Evolutionary conservation across 2,329 filamentous ascomycete species (phyloP).

Genomic region (Cercospora beticola): DNA sequence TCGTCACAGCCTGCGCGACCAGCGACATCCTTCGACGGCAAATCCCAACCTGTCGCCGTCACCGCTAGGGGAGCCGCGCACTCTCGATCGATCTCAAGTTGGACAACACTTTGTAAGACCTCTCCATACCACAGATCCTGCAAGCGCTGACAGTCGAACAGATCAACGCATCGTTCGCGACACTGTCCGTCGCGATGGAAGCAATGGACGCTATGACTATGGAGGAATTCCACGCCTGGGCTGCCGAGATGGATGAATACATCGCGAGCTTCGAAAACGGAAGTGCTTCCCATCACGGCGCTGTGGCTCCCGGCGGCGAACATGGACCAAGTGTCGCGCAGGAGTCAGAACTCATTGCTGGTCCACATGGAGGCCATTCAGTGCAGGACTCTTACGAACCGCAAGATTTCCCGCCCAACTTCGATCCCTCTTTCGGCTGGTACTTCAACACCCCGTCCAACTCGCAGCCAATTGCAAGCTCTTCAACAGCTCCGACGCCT

Average conservation of each 20-base stretch:
- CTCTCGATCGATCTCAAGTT: neutral
- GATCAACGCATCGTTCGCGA: neutral
- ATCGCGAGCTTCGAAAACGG: neutral
- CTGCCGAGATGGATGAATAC: neutral
- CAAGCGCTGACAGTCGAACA: neutral
- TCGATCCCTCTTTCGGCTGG: too few relatives aligned
- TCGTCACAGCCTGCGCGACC: neutral
- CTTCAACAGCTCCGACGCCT: too few relatives aligned
- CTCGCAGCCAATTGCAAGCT: too few relatives aligned
- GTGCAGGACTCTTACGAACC: too few relatives aligned
- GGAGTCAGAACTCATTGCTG: too few relatives aligned
- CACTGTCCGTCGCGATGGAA: neutral
- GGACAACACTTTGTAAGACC: neutral
- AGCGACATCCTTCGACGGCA: neutral
- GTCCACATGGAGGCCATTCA: too few relatives aligned
- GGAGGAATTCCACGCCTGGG: neutral
- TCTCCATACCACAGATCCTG: neutral
- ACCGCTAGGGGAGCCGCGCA: neutral
- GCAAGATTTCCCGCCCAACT: too few relatives aligned
- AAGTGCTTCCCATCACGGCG: too few relatives aligned
- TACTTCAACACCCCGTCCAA: too few relatives aligned
- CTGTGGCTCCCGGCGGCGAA: too few relatives aligned
- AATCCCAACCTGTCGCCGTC: neutral
- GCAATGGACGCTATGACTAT: neutral
- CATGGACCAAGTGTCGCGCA: too few relatives aligned